Percentiles rank a stretch among this genome's conserved stretches.
Conservation (phyloP, 805 yeast genomes). For the Suhomyces vadensis region DNA sequence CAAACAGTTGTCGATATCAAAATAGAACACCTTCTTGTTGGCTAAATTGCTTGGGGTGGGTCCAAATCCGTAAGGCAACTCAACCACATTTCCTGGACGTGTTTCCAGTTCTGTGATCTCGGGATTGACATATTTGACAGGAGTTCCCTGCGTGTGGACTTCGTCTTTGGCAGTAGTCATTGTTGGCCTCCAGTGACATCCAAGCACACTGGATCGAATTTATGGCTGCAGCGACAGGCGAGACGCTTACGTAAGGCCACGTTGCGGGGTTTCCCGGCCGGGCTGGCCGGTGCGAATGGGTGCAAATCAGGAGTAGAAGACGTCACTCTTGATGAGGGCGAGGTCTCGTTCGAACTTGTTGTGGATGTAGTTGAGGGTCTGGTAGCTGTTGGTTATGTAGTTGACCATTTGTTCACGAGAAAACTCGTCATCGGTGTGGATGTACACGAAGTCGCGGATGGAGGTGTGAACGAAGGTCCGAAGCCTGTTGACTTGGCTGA, state of each 20-base stretch:
- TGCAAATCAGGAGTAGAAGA: constrained; percentile 19
- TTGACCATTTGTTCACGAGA: constrained; percentile 24
- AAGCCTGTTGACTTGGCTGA: constrained; percentile 13
- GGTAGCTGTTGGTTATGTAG: constrained; percentile 25
- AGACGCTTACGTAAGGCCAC: neutral
- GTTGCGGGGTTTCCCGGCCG: neutral
- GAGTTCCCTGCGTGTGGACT: neutral
- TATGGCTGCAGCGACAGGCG: too few relatives aligned
- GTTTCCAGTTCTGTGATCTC: constrained; percentile 16
- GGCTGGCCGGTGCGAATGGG: too few relatives aligned
- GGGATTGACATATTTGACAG: constrained; percentile 26
- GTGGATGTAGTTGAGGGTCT: constrained; percentile 20
- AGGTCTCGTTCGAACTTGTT: constrained; percentile 23
- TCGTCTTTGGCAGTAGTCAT: constrained; percentile 3
- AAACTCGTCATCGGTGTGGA: constrained; percentile 9
- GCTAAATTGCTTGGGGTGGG: constrained; percentile 30
- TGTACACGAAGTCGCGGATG: constrained; percentile 20
- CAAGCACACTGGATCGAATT: too few relatives aligned
- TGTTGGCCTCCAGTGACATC: neutral
- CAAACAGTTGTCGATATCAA: constrained; percentile 92
- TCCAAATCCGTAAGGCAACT: constrained; percentile 34
- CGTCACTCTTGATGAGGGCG: constrained; percentile 21
- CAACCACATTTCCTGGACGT: constrained; percentile 21
- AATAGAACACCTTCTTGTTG: constrained; percentile 56
- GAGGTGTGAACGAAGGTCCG: constrained; percentile 20